Evolutionary conservation across 1,284 basidiomycete species (phyloP).

Genomic region (Volvariella volvacea): DNA sequence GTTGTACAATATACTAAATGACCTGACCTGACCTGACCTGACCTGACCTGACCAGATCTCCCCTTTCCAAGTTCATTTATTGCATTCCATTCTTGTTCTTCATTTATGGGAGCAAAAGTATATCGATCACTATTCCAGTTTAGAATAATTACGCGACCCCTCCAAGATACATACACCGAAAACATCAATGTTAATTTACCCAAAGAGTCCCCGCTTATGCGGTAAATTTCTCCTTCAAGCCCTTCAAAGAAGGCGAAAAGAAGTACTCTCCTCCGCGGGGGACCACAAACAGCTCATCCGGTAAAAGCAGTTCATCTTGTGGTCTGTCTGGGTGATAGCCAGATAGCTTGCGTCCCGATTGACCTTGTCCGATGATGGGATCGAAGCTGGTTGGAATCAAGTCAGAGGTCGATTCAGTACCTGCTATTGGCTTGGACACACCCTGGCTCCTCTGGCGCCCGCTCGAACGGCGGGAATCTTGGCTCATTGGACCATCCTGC

Average conservation of each 20-base stretch:
- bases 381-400: slow-evolving; percentile 23
- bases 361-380: slow-evolving; percentile 41
- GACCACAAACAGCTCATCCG: slow-evolving; percentile 22
- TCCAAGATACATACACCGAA: too few relatives aligned
- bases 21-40: too few relatives aligned
- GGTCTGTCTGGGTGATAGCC: slow-evolving; percentile 34
- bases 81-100: too few relatives aligned
- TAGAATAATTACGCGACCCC: too few relatives aligned
- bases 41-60: too few relatives aligned
- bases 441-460: slow-evolving; percentile 20
- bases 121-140: too few relatives aligned
- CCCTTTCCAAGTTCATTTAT: too few relatives aligned
- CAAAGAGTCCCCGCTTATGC: too few relatives aligned
- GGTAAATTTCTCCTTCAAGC: slow-evolving; percentile 21
- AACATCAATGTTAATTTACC: too few relatives aligned
- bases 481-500: slow-evolving; percentile 25
- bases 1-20: too few relatives aligned
- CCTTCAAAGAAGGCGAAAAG: slow-evolving; percentile 33
- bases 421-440: slow-evolving; percentile 14
- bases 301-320: slow-evolving; percentile 18
- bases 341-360: slow-evolving; percentile 23
- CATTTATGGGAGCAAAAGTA: too few relatives aligned
- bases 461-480: slow-evolving; percentile 20
- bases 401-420: slow-evolving; percentile 1
- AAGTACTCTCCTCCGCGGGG: slow-evolving; percentile 38